Evolutionary conservation across 2,329 filamentous ascomycete genomes (phyloP), one percentile per base, ranked within the genome.

Genomic region (Zymoseptoria passerinii): DNA sequence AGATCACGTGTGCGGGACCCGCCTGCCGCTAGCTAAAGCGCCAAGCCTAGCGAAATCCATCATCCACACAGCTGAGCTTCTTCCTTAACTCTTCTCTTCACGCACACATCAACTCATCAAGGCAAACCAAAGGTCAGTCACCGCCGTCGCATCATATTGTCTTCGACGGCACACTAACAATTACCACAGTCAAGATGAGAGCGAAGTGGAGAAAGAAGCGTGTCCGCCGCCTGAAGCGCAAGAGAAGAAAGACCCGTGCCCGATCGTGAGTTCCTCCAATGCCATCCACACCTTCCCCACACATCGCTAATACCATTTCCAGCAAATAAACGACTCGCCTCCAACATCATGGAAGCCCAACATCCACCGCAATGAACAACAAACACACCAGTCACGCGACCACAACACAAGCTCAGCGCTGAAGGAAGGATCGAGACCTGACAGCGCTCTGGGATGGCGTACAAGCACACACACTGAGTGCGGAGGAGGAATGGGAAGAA

Each of bases 121-220:
- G 60, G 57, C 62, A 61, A 56, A 52, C 50, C n/a, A 44, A 48
- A 61, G 53, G 58, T 60, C 58, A 54, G 50, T 52, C 48, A 44
- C 44, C 28, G 3, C 40, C 27, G 28, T n/a, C 28, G 48, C 13
- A 19, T 20, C 19, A 8, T 18, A 5, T 23, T 28, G 9, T 16
- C 50, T n/a, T 35, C 5, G 16, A 20, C 50, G 28, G 9, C 28
- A 40, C 50, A 63, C 63, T 63, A 48, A 65, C 55, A 35, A 3
- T 18, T 4, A 8, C 9, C 52, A 59, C 59, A 65, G 64, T 64
- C 66, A 66, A 77, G 77, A 87, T 87, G 85, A 87, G 92, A 94
- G 92, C 91, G 77, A 97, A 97, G 85, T 97, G 94, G 94, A 94
- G 92, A 85, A 99, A 99, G 89, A 99, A 99, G 92, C 86, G 94